These are phyloP conservation scores for Corniculantispora saksenae DNA, from an alignment of 2,329 filamentous ascomycete genomes.

Conservation along the genomic window DNA sequence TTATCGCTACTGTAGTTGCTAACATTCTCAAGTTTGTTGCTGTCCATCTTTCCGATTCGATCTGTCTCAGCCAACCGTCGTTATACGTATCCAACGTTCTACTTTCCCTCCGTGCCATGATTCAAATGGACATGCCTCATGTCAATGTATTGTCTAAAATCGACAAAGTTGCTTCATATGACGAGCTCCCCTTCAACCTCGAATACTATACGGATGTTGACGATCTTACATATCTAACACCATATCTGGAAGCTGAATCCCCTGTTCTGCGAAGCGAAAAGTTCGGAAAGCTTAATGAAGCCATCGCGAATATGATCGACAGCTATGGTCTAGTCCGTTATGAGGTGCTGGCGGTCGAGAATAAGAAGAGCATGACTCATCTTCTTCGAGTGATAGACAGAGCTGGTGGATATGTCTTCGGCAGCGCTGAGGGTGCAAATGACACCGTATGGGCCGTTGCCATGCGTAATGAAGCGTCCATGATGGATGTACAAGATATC, in stretches of 20 bases:
- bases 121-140: constrained; percentile 96
- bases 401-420: constrained; percentile 91
- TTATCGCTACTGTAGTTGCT: constrained; percentile 24
- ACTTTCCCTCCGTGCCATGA: constrained; percentile 90
- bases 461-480: constrained; percentile 73
- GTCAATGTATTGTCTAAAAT: constrained; percentile 97
- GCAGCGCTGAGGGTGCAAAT: constrained; percentile 85
- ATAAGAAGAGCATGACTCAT: constrained; percentile 96
- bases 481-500: constrained; percentile 83
- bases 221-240: constrained; percentile 81
- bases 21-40: constrained; percentile 72
- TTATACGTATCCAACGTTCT: constrained; percentile 94
- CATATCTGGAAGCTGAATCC: constrained; percentile 77
- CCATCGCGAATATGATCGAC: constrained; percentile 83
- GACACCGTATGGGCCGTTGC: constrained; percentile 97
- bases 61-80: constrained; percentile 88
- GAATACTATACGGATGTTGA: constrained; percentile 98
- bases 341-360: constrained; percentile 92
- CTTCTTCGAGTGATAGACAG: constrained; percentile 86
- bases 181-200: constrained; percentile 87
- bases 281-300: constrained; percentile 81
- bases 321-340: constrained; percentile 89
- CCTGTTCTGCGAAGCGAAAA: constrained; percentile 70
- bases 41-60: constrained; percentile 90
- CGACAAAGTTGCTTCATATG: constrained; percentile 85